Conservation (phyloP, 495 filamentous ascomycete species). For the Umbilicaria muhlenbergii region DNA sequence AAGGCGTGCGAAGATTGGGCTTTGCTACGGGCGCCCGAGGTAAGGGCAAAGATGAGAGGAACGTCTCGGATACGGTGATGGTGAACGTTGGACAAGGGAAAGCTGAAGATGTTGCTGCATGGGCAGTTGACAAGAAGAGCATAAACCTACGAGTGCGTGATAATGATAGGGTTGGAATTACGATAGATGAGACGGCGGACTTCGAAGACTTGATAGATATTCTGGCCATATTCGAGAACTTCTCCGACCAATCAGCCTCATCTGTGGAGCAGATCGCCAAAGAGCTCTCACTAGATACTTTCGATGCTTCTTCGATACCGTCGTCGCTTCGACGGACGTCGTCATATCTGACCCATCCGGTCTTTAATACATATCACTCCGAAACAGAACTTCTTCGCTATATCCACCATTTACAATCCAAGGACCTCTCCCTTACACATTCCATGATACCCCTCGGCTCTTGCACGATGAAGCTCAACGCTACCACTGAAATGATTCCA, state of each 20-base stretch:
- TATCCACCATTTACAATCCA: slow-evolving; percentile 87
- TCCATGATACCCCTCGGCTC: slow-evolving; percentile 99
- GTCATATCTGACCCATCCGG: slow-evolving; percentile 72
- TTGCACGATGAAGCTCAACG: slow-evolving; percentile 99
- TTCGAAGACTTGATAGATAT: slow-evolving; percentile 44
- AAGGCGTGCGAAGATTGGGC: slow-evolving; percentile 48
- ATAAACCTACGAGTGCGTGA: slow-evolving; percentile 54
- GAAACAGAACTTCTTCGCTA: slow-evolving; percentile 94
- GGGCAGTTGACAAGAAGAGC: slow-evolving; percentile 30
- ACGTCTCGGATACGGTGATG: slow-evolving; percentile 69
- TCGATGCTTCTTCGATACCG: slow-evolving; percentile 32
- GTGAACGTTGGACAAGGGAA: slow-evolving; percentile 38
- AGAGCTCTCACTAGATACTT: slow-evolving; percentile 11
- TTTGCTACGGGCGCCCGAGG: slow-evolving; percentile 42
- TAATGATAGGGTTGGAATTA: slow-evolving; percentile 44
- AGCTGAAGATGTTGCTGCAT: slow-evolving; percentile 33
- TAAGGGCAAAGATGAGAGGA: slow-evolving; percentile 35
- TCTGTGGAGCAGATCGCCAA: slow-evolving; percentile 20
- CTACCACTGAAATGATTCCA: slow-evolving; percentile 85
- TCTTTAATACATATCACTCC: slow-evolving; percentile 95
- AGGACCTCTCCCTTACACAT: slow-evolving; percentile 87
- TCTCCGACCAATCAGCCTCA: slow-evolving; percentile 13
- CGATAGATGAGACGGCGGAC: slow-evolving; percentile 58
- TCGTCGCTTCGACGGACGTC: slow-evolving; percentile 54
- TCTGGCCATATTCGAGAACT: slow-evolving; percentile 38